Evolutionary conservation across 108 stramenopile genomes (phyloP).

Genomic region (Fragilariopsis cylindrus): DNA sequence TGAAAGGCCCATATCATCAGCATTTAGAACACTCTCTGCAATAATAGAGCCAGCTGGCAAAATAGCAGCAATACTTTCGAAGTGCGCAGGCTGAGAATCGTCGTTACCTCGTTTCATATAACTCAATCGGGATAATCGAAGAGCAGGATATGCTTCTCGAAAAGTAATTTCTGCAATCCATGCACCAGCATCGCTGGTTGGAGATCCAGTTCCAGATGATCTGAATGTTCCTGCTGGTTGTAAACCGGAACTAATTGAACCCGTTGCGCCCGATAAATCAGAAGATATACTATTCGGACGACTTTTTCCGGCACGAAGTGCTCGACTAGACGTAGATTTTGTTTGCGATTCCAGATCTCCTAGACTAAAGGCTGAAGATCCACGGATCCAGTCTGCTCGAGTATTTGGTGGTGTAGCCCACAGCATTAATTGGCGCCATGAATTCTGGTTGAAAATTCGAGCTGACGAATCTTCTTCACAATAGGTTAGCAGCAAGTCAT

Average conservation of each 20-base stretch:
- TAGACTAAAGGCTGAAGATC: constrained; percentile 71
- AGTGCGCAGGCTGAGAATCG: constrained; percentile 75
- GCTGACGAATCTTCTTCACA: constrained; percentile 57
- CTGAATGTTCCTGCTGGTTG: constrained; percentile 20
- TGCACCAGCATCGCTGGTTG: constrained; percentile 67
- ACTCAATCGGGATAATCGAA: constrained; percentile 72
- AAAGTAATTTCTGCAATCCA: constrained; percentile 88
- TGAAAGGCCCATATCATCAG: constrained; percentile 40
- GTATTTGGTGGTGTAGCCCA: constrained; percentile 73
- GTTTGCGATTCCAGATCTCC: constrained; percentile 73
- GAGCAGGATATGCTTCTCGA: constrained; percentile 74
- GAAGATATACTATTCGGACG: constrained; percentile 19
- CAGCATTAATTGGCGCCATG: constrained; percentile 74
- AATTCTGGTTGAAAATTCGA: constrained; percentile 76
- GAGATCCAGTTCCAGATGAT: constrained; percentile 24
- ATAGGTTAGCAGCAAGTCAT: constrained; percentile 79
- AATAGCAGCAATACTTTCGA: constrained; percentile 85
- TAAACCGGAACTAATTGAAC: constrained; percentile 26
- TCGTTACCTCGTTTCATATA: constrained; percentile 79
- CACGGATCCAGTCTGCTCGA: constrained; percentile 81
- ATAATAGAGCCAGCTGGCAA: constrained; percentile 67
- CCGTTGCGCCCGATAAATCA: constrained; percentile 6
- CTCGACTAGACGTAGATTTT: constrained; percentile 31
- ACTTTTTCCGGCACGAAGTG: constrained; percentile 10
- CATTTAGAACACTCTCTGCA: constrained; percentile 43